Base-by-base conservation (phyloP, 2,329 filamentous ascomycete species). In the Colletotrichum sp. region DNA sequence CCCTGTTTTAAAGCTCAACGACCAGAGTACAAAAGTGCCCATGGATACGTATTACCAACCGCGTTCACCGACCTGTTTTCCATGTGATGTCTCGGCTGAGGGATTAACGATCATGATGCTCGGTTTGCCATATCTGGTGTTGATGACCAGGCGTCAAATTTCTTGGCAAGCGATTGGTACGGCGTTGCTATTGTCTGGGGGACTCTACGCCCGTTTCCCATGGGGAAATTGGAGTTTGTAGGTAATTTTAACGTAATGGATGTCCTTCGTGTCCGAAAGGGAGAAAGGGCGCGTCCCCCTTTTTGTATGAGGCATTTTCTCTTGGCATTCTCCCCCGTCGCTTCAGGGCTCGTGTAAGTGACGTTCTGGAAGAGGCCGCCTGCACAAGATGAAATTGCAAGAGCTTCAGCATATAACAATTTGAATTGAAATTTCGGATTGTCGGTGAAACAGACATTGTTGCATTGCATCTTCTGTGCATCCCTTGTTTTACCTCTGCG, bases 301-400 rank as follows among this genome's bases (percentile, higher is more conserved):
- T 68, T 52, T 71, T 71, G 71, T 74, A 74, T 74, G 71, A 71
- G 67, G 59, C 67, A 71, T 71, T 71, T 74, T 73, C n/a, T 16
- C 71, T 71, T 74, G 71, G 67, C 71, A 30, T 52, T 32, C 49
- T 16, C 16, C 18, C 39, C n/a, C 15, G 55, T 18, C n/a, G 7
- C 9, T 8, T 32, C 12, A 49, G 66, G 16, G 13, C n/a, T 57
- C 55, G 26, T 64, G 15, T 70, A 44, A 44, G 71, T 68, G 34
- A 26, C 10, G 5, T 6, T 15, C 8, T 10, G 28, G 65, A 49
- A 21, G 18, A 69, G 71, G 65, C 57, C 21, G 36, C 55, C 55
- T 39, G 18, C 10, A 30, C 8, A 9, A 26, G 18, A 34, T 2
- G 18, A 32, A 16, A 13, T 30, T 32, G 59, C 24, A 18, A 62